phyloP scores from a whole-genome alignment of 1,284 basidiomycete genomes.

The Stereum hirsutum region DNA sequence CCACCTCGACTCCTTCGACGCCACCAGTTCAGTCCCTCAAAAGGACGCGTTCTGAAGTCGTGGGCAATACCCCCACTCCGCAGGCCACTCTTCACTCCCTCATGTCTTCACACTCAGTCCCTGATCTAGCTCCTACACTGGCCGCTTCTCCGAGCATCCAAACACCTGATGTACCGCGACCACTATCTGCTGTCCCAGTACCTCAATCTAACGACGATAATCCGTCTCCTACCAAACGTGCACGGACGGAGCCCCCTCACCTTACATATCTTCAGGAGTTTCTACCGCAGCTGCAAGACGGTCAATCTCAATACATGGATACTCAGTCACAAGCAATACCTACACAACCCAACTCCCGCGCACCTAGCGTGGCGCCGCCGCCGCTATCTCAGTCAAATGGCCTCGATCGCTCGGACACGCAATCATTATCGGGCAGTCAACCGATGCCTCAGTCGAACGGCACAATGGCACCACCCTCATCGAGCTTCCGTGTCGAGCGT shows the following conservation, averaged over 20 bases:
- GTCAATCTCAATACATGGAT: neutral
- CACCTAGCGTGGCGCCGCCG: slow-evolving; percentile 10
- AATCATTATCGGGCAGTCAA: slow-evolving; percentile 22
- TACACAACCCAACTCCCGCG: slow-evolving; percentile 3
- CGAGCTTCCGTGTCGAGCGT: too few species aligned
- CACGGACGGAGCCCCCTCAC: slow-evolving; percentile 43
- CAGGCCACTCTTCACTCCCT: slow-evolving; percentile 11
- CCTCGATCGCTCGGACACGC: slow-evolving; percentile 17
- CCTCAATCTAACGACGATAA: slow-evolving; percentile 35
- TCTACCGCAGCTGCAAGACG: neutral
- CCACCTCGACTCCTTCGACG: too few species aligned
- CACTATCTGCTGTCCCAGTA: slow-evolving; percentile 33
- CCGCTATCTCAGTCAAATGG: slow-evolving; percentile 23
- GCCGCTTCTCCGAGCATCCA: slow-evolving; percentile 35
- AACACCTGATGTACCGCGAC: slow-evolving; percentile 35
- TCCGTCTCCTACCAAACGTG: slow-evolving; percentile 57
- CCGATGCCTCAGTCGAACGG: slow-evolving; percentile 23
- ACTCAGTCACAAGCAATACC: neutral
- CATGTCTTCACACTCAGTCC: slow-evolving; percentile 15
- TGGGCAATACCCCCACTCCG: slow-evolving; percentile 18
- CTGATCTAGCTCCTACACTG: slow-evolving; percentile 16
- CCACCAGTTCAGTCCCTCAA: slow-evolving; percentile 39
- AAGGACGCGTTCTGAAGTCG: slow-evolving; percentile 36
- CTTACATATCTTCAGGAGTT: slow-evolving; percentile 8
- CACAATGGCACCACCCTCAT: too few species aligned